Conservation (phyloP, 176 grass and related monocot species). For the Aegilops speltoides region DNA sequence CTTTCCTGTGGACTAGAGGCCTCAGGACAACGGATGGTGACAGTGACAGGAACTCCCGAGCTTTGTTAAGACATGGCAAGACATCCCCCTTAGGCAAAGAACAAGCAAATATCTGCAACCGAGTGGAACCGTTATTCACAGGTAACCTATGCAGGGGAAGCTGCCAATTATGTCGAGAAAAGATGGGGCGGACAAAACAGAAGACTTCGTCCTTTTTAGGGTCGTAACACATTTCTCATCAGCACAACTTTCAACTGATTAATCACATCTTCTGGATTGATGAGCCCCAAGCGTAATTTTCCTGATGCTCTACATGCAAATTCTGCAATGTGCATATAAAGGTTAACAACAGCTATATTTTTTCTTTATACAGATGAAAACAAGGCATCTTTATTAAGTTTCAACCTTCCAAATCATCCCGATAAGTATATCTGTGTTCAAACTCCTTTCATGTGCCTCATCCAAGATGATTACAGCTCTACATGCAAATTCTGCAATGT, state of each 20-base stretch:
- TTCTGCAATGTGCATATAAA: not conserved
- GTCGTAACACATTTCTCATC: not conserved
- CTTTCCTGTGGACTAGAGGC: constrained; percentile 48
- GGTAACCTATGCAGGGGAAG: constrained; percentile 60
- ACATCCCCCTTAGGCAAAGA: constrained; percentile 82
- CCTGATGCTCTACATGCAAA: not conserved
- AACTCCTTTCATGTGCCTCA: not conserved
- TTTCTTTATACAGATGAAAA: not conserved
- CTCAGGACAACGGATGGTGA: constrained; percentile 47
- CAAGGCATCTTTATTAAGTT: not conserved
- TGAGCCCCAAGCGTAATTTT: not conserved
- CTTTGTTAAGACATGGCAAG: constrained; percentile 61
- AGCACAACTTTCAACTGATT: not conserved
- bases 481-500: not conserved
- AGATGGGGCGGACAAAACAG: not conserved
- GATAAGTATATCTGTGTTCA: not conserved
- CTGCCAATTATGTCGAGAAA: constrained; percentile 70
- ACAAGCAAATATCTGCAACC: constrained; percentile 62
- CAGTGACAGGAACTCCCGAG: constrained; percentile 53
- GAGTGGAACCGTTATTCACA: constrained; percentile 46
- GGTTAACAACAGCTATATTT: not conserved
- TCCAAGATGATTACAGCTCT: not conserved
- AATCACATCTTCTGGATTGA: not conserved
- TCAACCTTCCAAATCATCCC: not conserved
- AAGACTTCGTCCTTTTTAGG: not conserved